Base-by-base conservation (phyloP, 306 rosid species). In the Vigna nakashimae region DNA sequence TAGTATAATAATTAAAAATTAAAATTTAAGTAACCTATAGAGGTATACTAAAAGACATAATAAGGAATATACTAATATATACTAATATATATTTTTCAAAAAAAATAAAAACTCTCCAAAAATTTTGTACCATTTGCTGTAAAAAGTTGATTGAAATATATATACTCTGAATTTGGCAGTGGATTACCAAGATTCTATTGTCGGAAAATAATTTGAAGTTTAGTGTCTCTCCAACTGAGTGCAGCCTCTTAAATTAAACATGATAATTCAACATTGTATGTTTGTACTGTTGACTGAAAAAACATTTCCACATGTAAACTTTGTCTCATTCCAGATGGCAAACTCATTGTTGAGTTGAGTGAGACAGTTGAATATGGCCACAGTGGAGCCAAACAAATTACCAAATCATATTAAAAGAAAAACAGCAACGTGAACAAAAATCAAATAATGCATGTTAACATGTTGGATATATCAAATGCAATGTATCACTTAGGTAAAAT, bases 301-400 rank as follows among this genome's bases (percentile, higher is more conserved):
- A 50, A 76, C 82, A 84, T 74, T 63, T 71, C 26, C 82, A 76
- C 82, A 76, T 80, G 79, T 34, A 28, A 34, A 66, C 38, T 73
- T 78, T 82, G 83, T 83, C 83, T 50, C 78, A 43, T 48, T n/a
- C 66, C 81, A 75, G 46, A 69, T 60, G 73, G 56, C 77, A 62
- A 82, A 76, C 17, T 73, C 55, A 46, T 42, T 38, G 52, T 65
- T 48, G 55, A 65, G 49, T 17, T 57, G 46, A 65, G 49, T 17
- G 76, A 78, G 46, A 34, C 77, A 76, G 70, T 36, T 76, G 13
- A 65, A 26, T 70, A 62, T 63, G 68, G 66, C 50, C 20, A 63
- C 69, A 62, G 24, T 34, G 11, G 24, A 36, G 28, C 49, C 69
- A 38, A 38, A 11, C 34, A 65, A 42, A 65, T 2, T 13, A 20